Evolutionary conservation across 2,329 filamentous ascomycete genomes (phyloP).

Genomic region (Ceratocystis harringtonii): DNA sequence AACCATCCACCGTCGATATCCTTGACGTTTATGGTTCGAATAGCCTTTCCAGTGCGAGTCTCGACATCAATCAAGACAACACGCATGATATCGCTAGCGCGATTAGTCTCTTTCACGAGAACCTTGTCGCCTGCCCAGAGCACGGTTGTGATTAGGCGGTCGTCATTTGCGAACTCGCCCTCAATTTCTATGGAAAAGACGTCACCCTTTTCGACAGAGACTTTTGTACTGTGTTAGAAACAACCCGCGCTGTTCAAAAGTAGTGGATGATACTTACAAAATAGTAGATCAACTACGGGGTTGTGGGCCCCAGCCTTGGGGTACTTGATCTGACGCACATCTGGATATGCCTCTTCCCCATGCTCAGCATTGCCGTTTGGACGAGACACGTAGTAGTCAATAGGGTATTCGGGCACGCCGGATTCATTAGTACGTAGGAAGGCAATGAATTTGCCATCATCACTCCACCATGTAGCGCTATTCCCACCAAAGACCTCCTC

Average conservation of each 20-base stretch:
- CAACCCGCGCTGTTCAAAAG: background rate
- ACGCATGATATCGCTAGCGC: slow-evolving; percentile 81
- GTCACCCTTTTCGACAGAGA: slow-evolving; percentile 62
- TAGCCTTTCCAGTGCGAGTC: slow-evolving; percentile 56
- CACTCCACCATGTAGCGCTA: slow-evolving; percentile 89
- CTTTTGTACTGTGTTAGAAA: background rate
- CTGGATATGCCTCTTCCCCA: slow-evolving; percentile 78
- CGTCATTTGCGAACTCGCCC: slow-evolving; percentile 62
- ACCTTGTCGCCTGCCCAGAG: slow-evolving; percentile 79
- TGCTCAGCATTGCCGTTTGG: slow-evolving; percentile 59
- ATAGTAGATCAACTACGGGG: slow-evolving; percentile 71
- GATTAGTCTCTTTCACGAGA: slow-evolving; percentile 81
- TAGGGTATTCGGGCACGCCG: slow-evolving; percentile 73
- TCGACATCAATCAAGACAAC: slow-evolving; percentile 72
- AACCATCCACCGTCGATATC: slow-evolving; percentile 94
- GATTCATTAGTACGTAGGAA: slow-evolving; percentile 93
- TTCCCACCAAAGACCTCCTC: slow-evolving; percentile 51
- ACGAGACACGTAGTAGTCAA: slow-evolving; percentile 82
- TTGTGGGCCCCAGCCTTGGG: slow-evolving; percentile 92
- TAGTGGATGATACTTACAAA: slow-evolving; percentile 33
- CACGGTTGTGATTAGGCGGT: slow-evolving; percentile 84
- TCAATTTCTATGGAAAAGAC: slow-evolving; percentile 66
- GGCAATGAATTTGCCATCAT: slow-evolving; percentile 74
- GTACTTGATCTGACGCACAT: slow-evolving; percentile 87
- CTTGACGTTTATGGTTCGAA: slow-evolving; percentile 64